Evolutionary conservation across 805 yeast species (phyloP), one percentile per base, ranked within the genome.

Genomic region (Ogataea pilisensis): DNA sequence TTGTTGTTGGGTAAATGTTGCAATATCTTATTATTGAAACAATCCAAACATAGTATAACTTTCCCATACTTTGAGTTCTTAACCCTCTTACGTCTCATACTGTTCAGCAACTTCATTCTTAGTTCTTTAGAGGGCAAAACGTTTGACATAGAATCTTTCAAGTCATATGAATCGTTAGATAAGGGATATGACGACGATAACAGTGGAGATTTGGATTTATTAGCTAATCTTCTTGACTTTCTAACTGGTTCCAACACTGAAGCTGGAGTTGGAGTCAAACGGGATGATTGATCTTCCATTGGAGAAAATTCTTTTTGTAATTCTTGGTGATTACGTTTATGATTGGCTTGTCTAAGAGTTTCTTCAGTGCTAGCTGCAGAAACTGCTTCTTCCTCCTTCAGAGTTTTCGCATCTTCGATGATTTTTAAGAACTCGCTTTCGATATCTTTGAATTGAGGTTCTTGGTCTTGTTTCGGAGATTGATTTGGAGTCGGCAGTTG

Each of bases 211-310:
- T 39, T 44, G 25, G 39, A 33, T 21, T 38, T 42, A 18, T 34
- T 31, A 3, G 31, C 75, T 57, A 52, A 70, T 72, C 39, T 57
- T 60, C 44, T 53, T 52, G 39, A 63, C 56, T 42, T 59, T 51
- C 38, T 48, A 11, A 57, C 53, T 18, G 61, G 16, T n/a, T n/a
- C n/a, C n/a, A n/a, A n/a, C n/a, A n/a, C n/a, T n/a, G n/a, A n/a
- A 12, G 34, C 69, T 37, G 61, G 62, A 14, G 58, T 63, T 4
- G 51, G 48, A 37, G 64, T 48, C 35, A 22, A 7, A 22, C 9
- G 11, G 7, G 26, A 22, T 11, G 26, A 22, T 8, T 7, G 26
- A 8, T 22, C 26, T 22, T 22, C 11, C 7, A 11, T 8, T 22
- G 26, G 26, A 8, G 26, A 22, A 22, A 11, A 22, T 22, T 22